Evolutionary conservation across 2,329 filamentous ascomycete genomes (phyloP), one percentile per base, ranked within the genome.

Genomic region (Coniella vitis): DNA sequence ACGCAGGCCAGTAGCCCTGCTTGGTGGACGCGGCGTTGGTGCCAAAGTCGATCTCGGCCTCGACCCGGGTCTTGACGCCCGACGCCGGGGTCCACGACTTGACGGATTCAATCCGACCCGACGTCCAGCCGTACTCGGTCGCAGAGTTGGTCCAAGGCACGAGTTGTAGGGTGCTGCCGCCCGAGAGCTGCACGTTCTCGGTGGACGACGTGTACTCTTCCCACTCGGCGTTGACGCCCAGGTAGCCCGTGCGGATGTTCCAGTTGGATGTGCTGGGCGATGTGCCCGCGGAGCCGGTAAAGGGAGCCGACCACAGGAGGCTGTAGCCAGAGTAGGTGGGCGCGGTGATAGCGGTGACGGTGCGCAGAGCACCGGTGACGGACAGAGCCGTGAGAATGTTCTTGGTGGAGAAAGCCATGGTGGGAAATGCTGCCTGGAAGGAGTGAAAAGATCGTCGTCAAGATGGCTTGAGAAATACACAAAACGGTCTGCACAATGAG

Each of bases 1-100:
- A 77, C 4, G 74, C 74, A 3, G 74, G 73, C 74, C 74, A 77
- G 54, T 76, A 64, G 13, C 74, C 74, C 55, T 71, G 65, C 62
- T 74, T 74, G 42, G 65, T 63, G 21, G 55, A 55, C 13, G 58
- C 47, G 9, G 61, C 45, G 57, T 66, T 66, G 52, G 50, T 48
- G 32, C 74, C 74, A 53, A 73, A 72, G 10, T 72, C 68, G 47
- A 77, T 62, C 41, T 61, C 60, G 9, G 69, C 68, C 59, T 76
- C 70, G 42, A 68, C 65, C 21, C 71, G 58, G 34, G 73, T 73
- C 40, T 59, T 55, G 32, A 61, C 61, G 44, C 69, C 70, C 1
- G 65, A 58, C 14, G 60, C 37, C 0, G 74, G 71, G 3, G 67
- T 69, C 63, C 72, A 76, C 3, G 67, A 62, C 56, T 70, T 68